These are phyloP conservation scores for Microdochium paspali DNA, from an alignment of 2,329 filamentous ascomycete species.

Conservation along the genomic window DNA sequence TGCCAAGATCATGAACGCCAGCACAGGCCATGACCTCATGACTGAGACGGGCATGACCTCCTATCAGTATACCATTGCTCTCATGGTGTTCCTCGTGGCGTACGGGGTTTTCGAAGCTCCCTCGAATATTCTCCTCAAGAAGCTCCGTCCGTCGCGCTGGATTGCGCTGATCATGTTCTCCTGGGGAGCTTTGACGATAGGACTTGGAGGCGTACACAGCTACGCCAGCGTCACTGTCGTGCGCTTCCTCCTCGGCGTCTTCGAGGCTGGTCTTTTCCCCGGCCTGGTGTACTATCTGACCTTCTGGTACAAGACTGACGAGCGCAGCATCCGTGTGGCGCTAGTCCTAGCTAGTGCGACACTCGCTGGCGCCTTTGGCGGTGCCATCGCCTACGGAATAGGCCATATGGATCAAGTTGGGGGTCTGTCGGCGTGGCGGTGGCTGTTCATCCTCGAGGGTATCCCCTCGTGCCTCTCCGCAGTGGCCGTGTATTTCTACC, in stretches of 20 bases:
- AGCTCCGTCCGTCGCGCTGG: slow-evolving; percentile 52
- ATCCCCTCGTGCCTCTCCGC: slow-evolving; percentile 41
- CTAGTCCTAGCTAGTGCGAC: slow-evolving; percentile 48
- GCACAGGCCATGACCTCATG: slow-evolving; percentile 23
- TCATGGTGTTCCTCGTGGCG: slow-evolving; percentile 53
- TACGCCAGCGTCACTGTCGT: slow-evolving; percentile 57
- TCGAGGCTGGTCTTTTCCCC: slow-evolving; percentile 64
- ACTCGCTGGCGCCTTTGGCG: slow-evolving; percentile 48
- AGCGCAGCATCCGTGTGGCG: slow-evolving; percentile 62
- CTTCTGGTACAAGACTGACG: slow-evolving; percentile 63
- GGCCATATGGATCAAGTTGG: slow-evolving; percentile 58
- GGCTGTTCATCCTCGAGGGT: slow-evolving; percentile 50
- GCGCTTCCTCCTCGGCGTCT: slow-evolving; percentile 57
- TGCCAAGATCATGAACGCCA: slow-evolving; percentile 26
- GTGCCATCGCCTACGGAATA: slow-evolving; percentile 63
- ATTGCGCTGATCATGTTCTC: slow-evolving; percentile 55
- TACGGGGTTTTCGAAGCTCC: slow-evolving; percentile 55
- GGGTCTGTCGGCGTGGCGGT: slow-evolving; percentile 61
- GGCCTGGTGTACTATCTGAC: slow-evolving; percentile 60
- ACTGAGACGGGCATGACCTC: slow-evolving; percentile 18
- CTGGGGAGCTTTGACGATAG: slow-evolving; percentile 60
- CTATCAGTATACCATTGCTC: slow-evolving; percentile 22
- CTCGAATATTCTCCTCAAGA: slow-evolving; percentile 57
- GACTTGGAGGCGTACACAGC: slow-evolving; percentile 53
- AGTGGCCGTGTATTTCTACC: slow-evolving; percentile 44